Base-by-base conservation (phyloP, 2,329 filamentous ascomycete genomes). In the Fusarium odoratissimum region DNA sequence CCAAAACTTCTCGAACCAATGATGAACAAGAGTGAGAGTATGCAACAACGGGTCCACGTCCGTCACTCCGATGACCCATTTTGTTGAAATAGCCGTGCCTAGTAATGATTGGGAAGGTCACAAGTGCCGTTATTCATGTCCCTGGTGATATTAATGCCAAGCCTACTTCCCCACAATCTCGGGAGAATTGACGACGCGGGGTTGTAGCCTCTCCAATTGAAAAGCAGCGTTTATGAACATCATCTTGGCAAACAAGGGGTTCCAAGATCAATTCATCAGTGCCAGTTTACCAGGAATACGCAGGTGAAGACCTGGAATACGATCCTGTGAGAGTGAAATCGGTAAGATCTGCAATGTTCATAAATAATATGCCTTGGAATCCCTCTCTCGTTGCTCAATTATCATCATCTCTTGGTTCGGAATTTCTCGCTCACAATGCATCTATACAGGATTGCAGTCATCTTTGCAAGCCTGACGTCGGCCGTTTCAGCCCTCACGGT, bases 401-500 rank as follows among this genome's bases (percentile, higher is more conserved):
- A 14, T n/a, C 17, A 7, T 9, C 13, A 35, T 21, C 10, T 11
- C 5, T 25, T 5, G 14, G 16, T n/a, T 10, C 23, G 19, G 5
- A 4, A 17, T 4, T 10, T 16, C 3, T 57, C 25, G 12, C 41
- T 28, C 30, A 67, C 16, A 5, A 69, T 69, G 66, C 57, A n/a
- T 23, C 16, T 69, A 5, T 16, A 16, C 6, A 69, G 44, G 9
- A 33, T 69, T 13, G n/a, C 51, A 9, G 4, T 41, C 31, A 4
- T 14, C 1, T 13, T 67, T 0, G 10, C 57, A 17, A 38, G 38
- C 42, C 33, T 69, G 10, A 69, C 69, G 66, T 49, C 44, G 21
- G 40, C 42, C 6, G 45, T 41, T 13, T 56, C 67, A 21, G 55
- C 67, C 10, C 13, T 71, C 6, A 59, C 33, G 7, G 11, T 74